Evolutionary conservation across 768 basidiomycete species (phyloP), one percentile per base, ranked within the genome.

Genomic region (Russula virescens): DNA sequence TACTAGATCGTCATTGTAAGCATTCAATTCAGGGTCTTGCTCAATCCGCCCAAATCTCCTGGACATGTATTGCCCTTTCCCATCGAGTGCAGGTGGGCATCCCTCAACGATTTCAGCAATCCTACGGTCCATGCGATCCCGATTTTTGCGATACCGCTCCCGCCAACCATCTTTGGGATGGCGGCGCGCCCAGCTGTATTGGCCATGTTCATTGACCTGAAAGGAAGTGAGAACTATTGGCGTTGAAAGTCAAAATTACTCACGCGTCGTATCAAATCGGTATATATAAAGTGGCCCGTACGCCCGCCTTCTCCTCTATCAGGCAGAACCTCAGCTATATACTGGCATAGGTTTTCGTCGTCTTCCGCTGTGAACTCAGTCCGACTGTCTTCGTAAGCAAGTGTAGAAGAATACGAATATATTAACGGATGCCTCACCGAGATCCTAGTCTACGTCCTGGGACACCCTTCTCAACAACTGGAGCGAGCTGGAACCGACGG

Each of bases 111-210:
- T 63, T 5, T 63, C 55, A 3, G 57, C 59, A 40, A 71, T 68
- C 25, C 60, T 54, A 21, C 18, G 16, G 50, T 71, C 66, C 35
- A 71, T 21, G n/a, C 54, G 49, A 14, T 11, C 28, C 25, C 42
- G 51, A 28, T 71, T 63, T 51, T 67, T 68, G 64, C 65, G 68
- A 62, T 71, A 71, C 2, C 61, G 65, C 53, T 71, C 66, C 13
- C 63, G 68, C 70, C 70, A 71, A 9, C 64, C 56, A 43, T 62
- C 57, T 53, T 61, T 52, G 5, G 70, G 59, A 34, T 71, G 70
- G 8, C 62, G 60, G 6, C 25, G 54, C 9, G 64, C 69, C 70
- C 70, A 65, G 9, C 14, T 45, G 47, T 55, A 59, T 54, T 65
- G 59, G 35, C 49, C 52, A 21, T 60, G 60, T 34, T 58, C 38